These are phyloP conservation scores for Echium plantagineum DNA, from an alignment of 257 asterid species.

Conservation along the genomic window DNA sequence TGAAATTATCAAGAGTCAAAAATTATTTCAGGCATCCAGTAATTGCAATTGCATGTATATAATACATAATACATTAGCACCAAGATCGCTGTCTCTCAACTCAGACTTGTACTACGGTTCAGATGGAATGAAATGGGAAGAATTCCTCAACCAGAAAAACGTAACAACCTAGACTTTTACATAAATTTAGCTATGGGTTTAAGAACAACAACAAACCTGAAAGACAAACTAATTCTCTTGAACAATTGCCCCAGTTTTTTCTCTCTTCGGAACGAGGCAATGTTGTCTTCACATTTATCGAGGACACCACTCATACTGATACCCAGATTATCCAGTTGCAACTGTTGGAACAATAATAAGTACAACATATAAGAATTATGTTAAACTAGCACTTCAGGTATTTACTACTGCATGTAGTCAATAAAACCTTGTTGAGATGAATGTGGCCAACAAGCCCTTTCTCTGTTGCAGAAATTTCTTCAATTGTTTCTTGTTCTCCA, in stretches of 20 bases:
- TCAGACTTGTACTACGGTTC: not conserved
- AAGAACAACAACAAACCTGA: constrained; percentile 45
- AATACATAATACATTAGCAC: not conserved
- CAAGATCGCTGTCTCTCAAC: not conserved
- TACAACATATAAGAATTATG: constrained; percentile 11
- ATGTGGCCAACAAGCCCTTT: constrained; percentile 81
- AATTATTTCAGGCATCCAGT: too few species aligned
- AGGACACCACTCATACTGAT: constrained; percentile 43
- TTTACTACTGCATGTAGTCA: constrained; percentile 11
- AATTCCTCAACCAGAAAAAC: not conserved
- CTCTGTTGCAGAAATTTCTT: constrained; percentile 30
- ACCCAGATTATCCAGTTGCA: constrained; percentile 33
- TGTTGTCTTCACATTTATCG: constrained; percentile 56
- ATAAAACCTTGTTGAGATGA: constrained; percentile 69
- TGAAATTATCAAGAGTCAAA: not conserved
- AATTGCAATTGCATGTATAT: not conserved
- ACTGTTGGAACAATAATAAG: constrained; percentile 33
- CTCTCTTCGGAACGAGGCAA: constrained; percentile 42
- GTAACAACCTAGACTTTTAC: not conserved
- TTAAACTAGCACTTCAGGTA: constrained; percentile 8
- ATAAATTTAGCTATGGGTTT: constrained; percentile 9
- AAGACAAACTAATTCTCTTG: constrained; percentile 45
- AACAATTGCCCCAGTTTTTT: constrained; percentile 54
- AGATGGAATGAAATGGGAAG: not conserved
- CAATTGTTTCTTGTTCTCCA: constrained; percentile 23